Base-by-base conservation (phyloP, 2,329 filamentous ascomycete genomes). In the Bimuria novae-zelandiae region DNA sequence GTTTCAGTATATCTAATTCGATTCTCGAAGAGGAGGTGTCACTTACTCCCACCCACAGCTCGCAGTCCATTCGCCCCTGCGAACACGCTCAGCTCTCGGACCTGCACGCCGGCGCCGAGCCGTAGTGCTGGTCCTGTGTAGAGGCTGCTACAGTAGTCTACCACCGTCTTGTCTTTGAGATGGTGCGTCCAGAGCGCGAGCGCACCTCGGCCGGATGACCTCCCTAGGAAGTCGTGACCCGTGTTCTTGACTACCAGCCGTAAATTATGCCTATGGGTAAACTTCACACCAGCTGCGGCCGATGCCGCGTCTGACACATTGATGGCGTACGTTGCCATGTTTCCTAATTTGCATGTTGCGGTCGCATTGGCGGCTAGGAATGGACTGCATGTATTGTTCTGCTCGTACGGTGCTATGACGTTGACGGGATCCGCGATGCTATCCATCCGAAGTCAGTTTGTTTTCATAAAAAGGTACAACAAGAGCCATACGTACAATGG, bases 401-500 rank as follows among this genome's bases (percentile, higher is more conserved):
- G n/a, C n/a, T n/a, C n/a, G n/a, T n/a, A n/a, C n/a, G n/a, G n/a
- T n/a, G n/a, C n/a, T n/a, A n/a, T n/a, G n/a, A n/a, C n/a, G n/a
- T n/a, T n/a, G n/a, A n/a, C n/a, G n/a, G n/a, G n/a, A n/a, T n/a
- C n/a, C n/a, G n/a, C n/a, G n/a, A n/a, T n/a, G n/a, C n/a, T n/a
- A n/a, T n/a, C n/a, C n/a, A n/a, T n/a, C n/a, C n/a, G n/a, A n/a
- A n/a, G n/a, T n/a, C n/a, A n/a, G n/a, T n/a, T n/a, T n/a, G n/a
- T n/a, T n/a, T n/a, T n/a, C n/a, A n/a, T n/a, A n/a, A n/a, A n/a
- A n/a, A n/a, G n/a, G n/a, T n/a, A n/a, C n/a, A n/a, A n/a, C n/a
- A n/a, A n/a, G n/a, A n/a, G n/a, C 61, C 57, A 3, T 62, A 35
- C 5, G 58, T 49, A 33, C 58, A 64, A 8, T n/a, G 57, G 53